Base-by-base conservation (phyloP, 805 yeast species). In the Metschnikowia proteae region DNA sequence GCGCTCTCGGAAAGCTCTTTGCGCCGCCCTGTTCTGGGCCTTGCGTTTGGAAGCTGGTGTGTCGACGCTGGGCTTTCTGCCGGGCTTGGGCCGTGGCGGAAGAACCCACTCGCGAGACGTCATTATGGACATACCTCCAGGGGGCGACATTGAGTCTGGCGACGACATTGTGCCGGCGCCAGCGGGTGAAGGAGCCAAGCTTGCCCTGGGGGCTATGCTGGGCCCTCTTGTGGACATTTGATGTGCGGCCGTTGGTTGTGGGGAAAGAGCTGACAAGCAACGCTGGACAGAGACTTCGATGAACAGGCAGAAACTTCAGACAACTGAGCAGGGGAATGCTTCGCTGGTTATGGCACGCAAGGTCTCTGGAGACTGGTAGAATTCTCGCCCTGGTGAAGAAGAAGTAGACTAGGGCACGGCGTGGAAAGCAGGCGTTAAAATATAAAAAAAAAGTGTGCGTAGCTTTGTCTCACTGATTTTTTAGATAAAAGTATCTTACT, bases 21-120 rank as follows among this genome's bases (percentile, higher is more conserved):
- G 96, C 23, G 97, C 96, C n/a, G 94, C 96, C 50, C 97, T 72
- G 63, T 90, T 90, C 65, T 87, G 97, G 3, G 96, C 96, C 66
- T 88, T 88, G 46, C 96, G 71, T 64, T 88, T 87, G 23, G 85
- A 81, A 0, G 91, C 90, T 0, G 96, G 95, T 0, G 91, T 80
- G 55, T 88, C 96, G 4, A 78, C 76, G 54, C 82, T 72, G 11
- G 86, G 86, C 64, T 82, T 82, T 27, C 78, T 57, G 3, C 83
- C 84, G 0, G 84, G 84, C 56, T 80, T 78, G 4, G 84, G 84
- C 48, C 84, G 65, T 6, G 84, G 84, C 5, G 84, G 84, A 38
- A 80, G 63, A 10, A 78, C 76, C 83, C 84, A 80, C 51, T 78
- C 82, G 43, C 72, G 77, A 7, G 82, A 76, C 2, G 86, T 80